Conservation (phyloP, 176 grass and related monocot species). For the Lolium multiflorum region DNA sequence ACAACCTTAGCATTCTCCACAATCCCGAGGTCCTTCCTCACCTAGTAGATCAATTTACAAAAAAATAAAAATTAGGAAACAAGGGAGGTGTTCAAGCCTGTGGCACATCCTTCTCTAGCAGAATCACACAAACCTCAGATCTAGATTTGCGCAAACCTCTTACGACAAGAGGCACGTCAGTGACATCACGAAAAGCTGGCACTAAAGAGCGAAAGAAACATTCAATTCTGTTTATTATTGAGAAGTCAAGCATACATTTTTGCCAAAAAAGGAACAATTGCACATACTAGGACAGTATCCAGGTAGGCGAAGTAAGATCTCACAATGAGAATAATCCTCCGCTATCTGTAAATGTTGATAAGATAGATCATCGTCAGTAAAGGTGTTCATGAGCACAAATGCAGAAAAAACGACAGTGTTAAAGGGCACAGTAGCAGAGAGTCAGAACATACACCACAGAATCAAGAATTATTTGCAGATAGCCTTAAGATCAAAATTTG, state of each 20-base stretch:
- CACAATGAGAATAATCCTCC: slow-evolving; percentile 87
- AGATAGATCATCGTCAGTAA: background rate
- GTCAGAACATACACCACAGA: background rate
- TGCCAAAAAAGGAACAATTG: background rate
- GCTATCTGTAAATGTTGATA: slow-evolving; percentile 70
- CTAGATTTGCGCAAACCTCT: slow-evolving; percentile 80
- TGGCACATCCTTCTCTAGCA: slow-evolving; percentile 13
- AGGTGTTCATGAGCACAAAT: background rate
- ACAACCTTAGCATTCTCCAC: slow-evolving; percentile 72
- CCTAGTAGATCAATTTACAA: slow-evolving; percentile 47
- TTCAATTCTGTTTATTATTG: slow-evolving; percentile 35
- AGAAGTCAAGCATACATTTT: background rate
- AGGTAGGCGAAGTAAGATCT: slow-evolving; percentile 84
- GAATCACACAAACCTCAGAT: slow-evolving; percentile 56
- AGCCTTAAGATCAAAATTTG: background rate
- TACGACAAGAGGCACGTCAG: slow-evolving; percentile 86
- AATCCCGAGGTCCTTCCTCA: slow-evolving; percentile 79
- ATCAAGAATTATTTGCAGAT: slow-evolving; percentile 19
- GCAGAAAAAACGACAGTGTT: background rate
- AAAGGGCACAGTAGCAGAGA: slow-evolving; percentile 8
- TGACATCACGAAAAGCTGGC: slow-evolving; percentile 81
- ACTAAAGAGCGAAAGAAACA: slow-evolving; percentile 50
- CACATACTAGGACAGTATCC: slow-evolving; percentile 96
- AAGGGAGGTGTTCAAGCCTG: background rate
- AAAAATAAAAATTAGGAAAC: slow-evolving; percentile 36